Base-by-base conservation (phyloP, 2,329 filamentous ascomycete species). In the Hawksworthiomyces lignivorus region DNA sequence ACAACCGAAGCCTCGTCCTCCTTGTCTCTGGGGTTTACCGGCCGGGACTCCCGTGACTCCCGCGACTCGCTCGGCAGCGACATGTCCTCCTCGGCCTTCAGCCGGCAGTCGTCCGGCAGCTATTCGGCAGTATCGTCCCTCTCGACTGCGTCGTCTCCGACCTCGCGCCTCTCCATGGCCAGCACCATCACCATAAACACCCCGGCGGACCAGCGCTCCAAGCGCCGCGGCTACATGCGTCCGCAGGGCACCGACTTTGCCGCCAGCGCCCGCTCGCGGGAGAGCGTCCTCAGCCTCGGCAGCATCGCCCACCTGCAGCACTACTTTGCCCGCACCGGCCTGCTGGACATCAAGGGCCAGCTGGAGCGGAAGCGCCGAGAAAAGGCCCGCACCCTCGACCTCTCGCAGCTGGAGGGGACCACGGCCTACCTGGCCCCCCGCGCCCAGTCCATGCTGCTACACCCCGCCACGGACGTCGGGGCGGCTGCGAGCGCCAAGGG, bases 251-350 rank as follows among this genome's bases (percentile, higher is more conserved):
- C 86, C 39, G 77, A 88, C 55, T 98, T 97, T 61, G 87, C 92
- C 20, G 84, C 85, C 46, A 96, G 89, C 43, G 92, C 92, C 35
- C 81, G 80, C 57, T 87, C 87, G 38, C 76, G 92, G 49, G 90
- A 98, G 61, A 96, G 89, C 58, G 92, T 98, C 50, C 83, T 97
- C 77, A 95, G 87, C 57, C 67, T 98, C 48, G 92, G 92, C 41
- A 96, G 89, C 62, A 98, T 98, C 54, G 87, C 89, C 43, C 92
- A 98, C 66, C 70, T 98, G 56, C 92, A 98, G 63, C 95, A 97
- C 65, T 98, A 97, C 65, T 98, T 98, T 67, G 90, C 92, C 27
- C 75, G 92, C 46, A 98, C 92, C 1, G 92, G 92, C 6, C 66
- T 98, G 49, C 67, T 98, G 38, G 92, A 98, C 57, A 88, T 90